Evolutionary conservation across 2,329 filamentous ascomycete species (phyloP), one percentile per base, ranked within the genome.

Genomic region (Blastomyces emzantsi): DNA sequence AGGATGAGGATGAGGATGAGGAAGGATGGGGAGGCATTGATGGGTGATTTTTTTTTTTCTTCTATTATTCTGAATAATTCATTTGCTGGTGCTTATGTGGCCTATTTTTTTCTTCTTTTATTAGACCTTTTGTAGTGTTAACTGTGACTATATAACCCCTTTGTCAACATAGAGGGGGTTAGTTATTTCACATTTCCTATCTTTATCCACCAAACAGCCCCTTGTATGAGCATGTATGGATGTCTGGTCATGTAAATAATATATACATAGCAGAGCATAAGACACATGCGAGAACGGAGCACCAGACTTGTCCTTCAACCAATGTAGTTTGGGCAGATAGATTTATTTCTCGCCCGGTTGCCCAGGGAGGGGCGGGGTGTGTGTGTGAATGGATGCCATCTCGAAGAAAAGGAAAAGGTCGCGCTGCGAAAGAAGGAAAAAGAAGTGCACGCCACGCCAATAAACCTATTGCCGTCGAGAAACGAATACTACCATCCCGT

Each of bases 21-120:
- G 82, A 82, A 41, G 83, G 85, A 67, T 90, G 87, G 85, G 86
- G 82, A 67, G 89, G 89, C 0, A 86, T 92, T 68, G 83, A 85
- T 8, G 86, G 89, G 69, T 87, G 55, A 60, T 28, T 13, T 41
- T 25, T 57, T 9, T 43, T 13, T 1, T 7, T 8, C 9, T 9
- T 36, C 33, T 36, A 36, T 36, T 57, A 33, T 13, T 49, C 13
- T 47, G 22, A 22, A 33, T 36, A 7, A 15, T 55, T 55, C 33
- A 55, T 36, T 36, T 36, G 17, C 1, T 17, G 5, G 57, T 11
- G 17, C 9, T 49, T n/a, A n/a, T 60, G 33, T 60, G 22, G 7
- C 45, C 11, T 28, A 2, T 28, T 25, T 45, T 30, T 3, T 9
- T 36, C 3, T 22, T n/a, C 33, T 39, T 22, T 25, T 3, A 1